Evolutionary conservation across 1,284 basidiomycete genomes (phyloP).

Genomic region (Golubevia sp.): DNA sequence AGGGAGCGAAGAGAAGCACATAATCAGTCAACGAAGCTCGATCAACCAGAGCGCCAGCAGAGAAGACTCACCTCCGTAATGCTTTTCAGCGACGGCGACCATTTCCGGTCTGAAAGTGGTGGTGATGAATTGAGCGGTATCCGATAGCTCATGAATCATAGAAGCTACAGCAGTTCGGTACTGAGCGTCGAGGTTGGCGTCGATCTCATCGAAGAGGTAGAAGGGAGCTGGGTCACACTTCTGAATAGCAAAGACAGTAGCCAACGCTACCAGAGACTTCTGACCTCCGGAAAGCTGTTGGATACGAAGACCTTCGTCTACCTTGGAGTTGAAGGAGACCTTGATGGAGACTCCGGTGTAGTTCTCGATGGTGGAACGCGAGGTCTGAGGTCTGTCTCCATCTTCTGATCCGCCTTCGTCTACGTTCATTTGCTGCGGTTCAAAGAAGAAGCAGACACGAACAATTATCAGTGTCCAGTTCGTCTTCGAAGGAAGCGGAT

Average conservation of each 20-base stretch:
- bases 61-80: constrained; percentile 71
- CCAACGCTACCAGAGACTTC: constrained; percentile 93
- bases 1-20: background rate
- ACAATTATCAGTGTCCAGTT: constrained; percentile 4
- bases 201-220: constrained; percentile 99
- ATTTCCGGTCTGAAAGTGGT: constrained; percentile 98
- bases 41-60: background rate
- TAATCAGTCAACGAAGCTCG: background rate
- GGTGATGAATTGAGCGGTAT: constrained; percentile 92
- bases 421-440: constrained; percentile 8
- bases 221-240: constrained; percentile 99
- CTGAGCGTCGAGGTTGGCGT: constrained; percentile 96
- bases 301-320: constrained; percentile 91
- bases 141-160: constrained; percentile 89
- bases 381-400: constrained; percentile 32
- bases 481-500: background rate
- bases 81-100: constrained; percentile 90
- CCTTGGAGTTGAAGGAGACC: constrained; percentile 98
- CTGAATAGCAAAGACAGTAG: constrained; percentile 96
- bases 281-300: constrained; percentile 97
- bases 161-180: constrained; percentile 94
- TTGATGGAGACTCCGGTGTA: constrained; percentile 97
- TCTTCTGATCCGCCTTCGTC: constrained; percentile 61
- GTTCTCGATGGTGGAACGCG: constrained; percentile 73
- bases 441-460: background rate